Evolutionary conservation across 805 yeast genomes (phyloP), one percentile per base, ranked within the genome.

Genomic region (Saccharomycopsis sp.): DNA sequence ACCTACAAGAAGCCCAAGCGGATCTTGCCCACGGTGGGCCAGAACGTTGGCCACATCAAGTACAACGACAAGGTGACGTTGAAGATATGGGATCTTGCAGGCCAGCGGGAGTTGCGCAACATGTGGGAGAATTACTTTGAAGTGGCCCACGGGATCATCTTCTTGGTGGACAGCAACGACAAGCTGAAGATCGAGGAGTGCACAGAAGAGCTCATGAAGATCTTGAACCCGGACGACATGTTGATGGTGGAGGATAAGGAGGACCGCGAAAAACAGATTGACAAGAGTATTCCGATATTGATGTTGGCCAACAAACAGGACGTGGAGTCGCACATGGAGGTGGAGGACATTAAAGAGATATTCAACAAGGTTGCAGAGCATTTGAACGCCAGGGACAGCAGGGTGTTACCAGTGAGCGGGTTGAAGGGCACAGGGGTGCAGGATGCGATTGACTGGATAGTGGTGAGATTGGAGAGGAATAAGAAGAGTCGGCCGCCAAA

Each of bases 301-400:
- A 89, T 89, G 96, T 67, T 89, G 54, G 97, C 96, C 5, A 89
- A 92, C 59, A 92, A 92, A 58, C 96, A 88, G 63, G 97, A 92
- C 55, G 58, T 77, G 26, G 75, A 73, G 42, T 77, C 74, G 36
- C 71, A 77, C 44, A 60, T 82, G 59, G 89, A 81, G 55, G 78
- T 82, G 15, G 83, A 77, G 50, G 81, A 82, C 60, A 71, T 92
- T 55, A 79, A 89, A 66, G 73, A 92, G 70, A 63, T 89, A 50
- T 72, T 89, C 68, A 76, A 92, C 65, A 68, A 80, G 56, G 73
- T 83, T 53, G 83, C 96, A 38, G 79, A 83, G 67, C 76, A 79
- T 53, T 62, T 89, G 53, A 81, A 83, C 53, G 98, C 97, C 0
- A 73, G 96, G 30, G 98, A 89, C 57, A 77, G 87, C 49, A 71